Conservation (phyloP, 306 rosid species). For the Cyamopsis tetragonoloba region DNA sequence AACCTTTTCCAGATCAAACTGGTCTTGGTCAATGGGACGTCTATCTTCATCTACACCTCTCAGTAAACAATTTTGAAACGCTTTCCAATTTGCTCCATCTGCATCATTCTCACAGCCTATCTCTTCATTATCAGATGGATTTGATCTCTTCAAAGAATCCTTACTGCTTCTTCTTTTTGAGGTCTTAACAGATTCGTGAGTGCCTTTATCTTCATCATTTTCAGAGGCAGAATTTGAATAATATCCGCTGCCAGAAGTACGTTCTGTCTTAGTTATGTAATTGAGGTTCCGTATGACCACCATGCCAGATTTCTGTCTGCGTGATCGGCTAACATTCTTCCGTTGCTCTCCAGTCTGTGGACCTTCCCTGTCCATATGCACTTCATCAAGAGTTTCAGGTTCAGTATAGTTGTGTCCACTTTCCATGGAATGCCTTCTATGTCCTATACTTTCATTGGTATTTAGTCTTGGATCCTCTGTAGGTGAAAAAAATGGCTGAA, state of each 20-base stretch:
- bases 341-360: slow-evolving; percentile 39
- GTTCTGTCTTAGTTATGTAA: slow-evolving; percentile 63
- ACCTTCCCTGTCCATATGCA: slow-evolving; percentile 43
- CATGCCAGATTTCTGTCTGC: slow-evolving; percentile 53
- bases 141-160: slow-evolving; percentile 40
- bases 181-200: slow-evolving; percentile 39
- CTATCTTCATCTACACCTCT: slow-evolving; percentile 66
- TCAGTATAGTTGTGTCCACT: slow-evolving; percentile 48
- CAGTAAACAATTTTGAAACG: slow-evolving; percentile 76
- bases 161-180: slow-evolving; percentile 47
- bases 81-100: slow-evolving; percentile 76
- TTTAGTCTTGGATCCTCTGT: slow-evolving; percentile 52
- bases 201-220: slow-evolving; percentile 50
- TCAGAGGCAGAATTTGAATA: slow-evolving; percentile 60
- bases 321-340: slow-evolving; percentile 51
- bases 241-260: slow-evolving; percentile 54
- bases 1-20: slow-evolving; percentile 47
- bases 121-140: slow-evolving; percentile 44
- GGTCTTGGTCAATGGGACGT: slow-evolving; percentile 45
- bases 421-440: slow-evolving; percentile 73
- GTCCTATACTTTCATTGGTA: slow-evolving; percentile 43
- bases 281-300: slow-evolving; percentile 81
- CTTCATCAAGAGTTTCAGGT: slow-evolving; percentile 54
- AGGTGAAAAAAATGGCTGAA: slow-evolving; percentile 56
- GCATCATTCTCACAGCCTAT: slow-evolving; percentile 34